Conservation (phyloP, 1,284 basidiomycete species). For the Ceratobasidium sp. region DNA sequence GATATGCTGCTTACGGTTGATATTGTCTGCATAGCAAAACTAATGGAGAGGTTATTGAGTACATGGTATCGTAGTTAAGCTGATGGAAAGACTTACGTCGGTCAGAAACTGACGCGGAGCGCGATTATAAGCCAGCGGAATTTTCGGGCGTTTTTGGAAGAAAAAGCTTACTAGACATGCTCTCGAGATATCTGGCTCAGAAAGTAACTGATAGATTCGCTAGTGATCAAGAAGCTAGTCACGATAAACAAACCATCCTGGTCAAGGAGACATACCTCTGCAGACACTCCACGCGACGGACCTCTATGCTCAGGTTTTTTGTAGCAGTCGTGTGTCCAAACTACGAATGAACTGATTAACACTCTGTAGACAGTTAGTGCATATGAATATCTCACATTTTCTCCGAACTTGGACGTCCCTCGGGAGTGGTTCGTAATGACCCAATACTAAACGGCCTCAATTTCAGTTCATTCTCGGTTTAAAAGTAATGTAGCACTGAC, state of each 20-base stretch:
- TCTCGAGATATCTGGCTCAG: neutral
- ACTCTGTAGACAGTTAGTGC: neutral
- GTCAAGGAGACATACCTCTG: neutral
- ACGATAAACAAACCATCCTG: neutral
- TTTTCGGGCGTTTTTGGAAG: too few species aligned
- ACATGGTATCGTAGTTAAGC: neutral
- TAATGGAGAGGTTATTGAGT: neutral
- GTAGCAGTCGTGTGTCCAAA: constrained; percentile 11
- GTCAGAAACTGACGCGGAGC: constrained; percentile 1
- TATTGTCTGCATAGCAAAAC: constrained; percentile 25
- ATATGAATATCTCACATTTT: neutral
- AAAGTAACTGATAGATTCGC: constrained; percentile 1
- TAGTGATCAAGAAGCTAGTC: neutral
- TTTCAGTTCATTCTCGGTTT: neutral
- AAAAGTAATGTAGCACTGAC: neutral
- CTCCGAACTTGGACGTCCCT: neutral
- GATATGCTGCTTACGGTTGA: constrained; percentile 9
- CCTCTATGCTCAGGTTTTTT: neutral
- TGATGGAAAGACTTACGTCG: neutral
- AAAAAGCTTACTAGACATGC: neutral
- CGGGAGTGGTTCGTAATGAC: neutral
- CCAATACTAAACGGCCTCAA: neutral
- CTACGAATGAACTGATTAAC: neutral
- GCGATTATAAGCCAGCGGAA: too few species aligned
- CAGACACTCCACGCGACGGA: neutral